Evolutionary conservation across 78 protist genomes (phyloP).

Genomic region (Emiliania huxleyi): DNA sequence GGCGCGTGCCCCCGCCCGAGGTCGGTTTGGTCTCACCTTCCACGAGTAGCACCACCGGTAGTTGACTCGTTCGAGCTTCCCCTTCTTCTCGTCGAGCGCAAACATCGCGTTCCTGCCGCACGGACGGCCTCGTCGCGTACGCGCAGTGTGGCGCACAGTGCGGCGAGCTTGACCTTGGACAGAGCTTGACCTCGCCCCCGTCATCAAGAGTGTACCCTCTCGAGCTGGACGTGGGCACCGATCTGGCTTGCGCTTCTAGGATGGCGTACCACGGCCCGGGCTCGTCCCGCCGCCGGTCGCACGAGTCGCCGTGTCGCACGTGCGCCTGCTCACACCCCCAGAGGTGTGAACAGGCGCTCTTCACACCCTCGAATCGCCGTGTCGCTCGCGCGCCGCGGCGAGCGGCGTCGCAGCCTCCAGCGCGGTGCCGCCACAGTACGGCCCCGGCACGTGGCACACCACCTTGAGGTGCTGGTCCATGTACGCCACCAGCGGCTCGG

Average conservation of each 20-base stretch:
- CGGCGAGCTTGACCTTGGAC: too few species aligned
- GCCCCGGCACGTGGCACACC: neutral
- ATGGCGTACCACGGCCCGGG: neutral
- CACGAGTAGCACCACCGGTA: neutral
- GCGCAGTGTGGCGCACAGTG: too few species aligned
- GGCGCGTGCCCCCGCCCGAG: too few species aligned
- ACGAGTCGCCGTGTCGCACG: constrained; percentile 7
- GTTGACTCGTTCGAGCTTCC: neutral
- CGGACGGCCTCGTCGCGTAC: too few species aligned
- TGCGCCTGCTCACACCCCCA: too few species aligned
- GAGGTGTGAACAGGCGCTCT: too few species aligned
- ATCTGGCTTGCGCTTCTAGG: too few species aligned
- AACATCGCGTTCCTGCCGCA: neutral
- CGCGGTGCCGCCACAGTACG: neutral
- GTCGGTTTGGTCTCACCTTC: too few species aligned
- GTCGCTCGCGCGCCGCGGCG: constrained; percentile 13
- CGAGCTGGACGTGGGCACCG: too few species aligned
- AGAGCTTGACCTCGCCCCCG: too few species aligned
- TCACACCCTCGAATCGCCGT: too few species aligned
- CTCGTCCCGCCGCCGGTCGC: neutral
- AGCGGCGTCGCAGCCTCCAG: neutral
- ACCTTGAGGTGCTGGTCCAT: neutral
- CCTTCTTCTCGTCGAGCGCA: neutral
- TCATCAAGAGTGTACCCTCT: too few species aligned
- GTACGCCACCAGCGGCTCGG: neutral